Evolutionary conservation across 768 basidiomycete species (phyloP), one percentile per base, ranked within the genome.

Genomic region (Trametes cingulata): DNA sequence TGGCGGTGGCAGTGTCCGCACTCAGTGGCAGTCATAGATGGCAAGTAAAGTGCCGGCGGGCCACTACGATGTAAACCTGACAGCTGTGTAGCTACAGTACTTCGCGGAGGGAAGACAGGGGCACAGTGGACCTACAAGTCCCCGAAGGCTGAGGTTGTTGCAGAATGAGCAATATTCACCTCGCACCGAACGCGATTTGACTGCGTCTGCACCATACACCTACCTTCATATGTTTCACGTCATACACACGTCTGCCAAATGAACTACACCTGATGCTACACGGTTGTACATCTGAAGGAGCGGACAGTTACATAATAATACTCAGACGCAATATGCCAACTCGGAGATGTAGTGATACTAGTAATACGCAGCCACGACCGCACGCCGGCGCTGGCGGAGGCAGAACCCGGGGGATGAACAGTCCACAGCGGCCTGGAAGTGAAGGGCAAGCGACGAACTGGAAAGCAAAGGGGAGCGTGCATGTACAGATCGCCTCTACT

Each of bases 271-370:
- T 24, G 37, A 40, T 52, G 24, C 50, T 52, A 52, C 50, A 52
- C 50, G 24, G 50, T 20, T 39, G 50, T 52, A 52, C 50, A 52
- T 52, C 50, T 52, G 50, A 52, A 52, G 3, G 50, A 52, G 50
- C 50, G 50, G 50, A 52, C 50, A 52, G 50, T 39, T 52, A 52
- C 50, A 52, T 52, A 52, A 52, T 52, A 52, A 52, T 52, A 52
- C 50, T 36, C 37, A 37, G 36, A 37, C 48, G 29, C 48, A 17
- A 22, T 13, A 37, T 33, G 19, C 29, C 36, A 35, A 20, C 27
- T n/a, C 7, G 29, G 19, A 49, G 29, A 33, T 25, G 47, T 47
- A 47, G 22, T n/a, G n/a, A n/a, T 22, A 27, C 5, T 43, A 43
- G 29, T 33, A 20, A 27, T 47, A 12, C 45, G 45, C 45, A 29